phyloP scores from a whole-genome alignment of 768 basidiomycete species.

The Dictyophora rubrovolvata region DNA sequence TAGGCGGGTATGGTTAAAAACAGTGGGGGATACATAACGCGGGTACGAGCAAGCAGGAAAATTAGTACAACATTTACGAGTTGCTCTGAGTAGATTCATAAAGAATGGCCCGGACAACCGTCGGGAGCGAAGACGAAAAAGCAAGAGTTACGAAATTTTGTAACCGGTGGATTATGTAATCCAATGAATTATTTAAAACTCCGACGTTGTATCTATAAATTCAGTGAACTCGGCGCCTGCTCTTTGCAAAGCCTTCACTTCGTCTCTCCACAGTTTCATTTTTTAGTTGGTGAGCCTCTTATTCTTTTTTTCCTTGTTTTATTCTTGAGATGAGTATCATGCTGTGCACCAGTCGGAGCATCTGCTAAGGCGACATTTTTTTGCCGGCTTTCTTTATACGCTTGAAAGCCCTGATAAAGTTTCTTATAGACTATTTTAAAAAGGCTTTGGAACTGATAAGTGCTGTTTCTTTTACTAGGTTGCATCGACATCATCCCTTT shows the following conservation, averaged over 20 bases:
- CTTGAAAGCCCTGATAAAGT: conserved; percentile 4
- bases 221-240: too few species aligned
- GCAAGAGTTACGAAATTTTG: conserved; percentile 5
- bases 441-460: too few species aligned
- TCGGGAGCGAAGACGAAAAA: conserved; percentile 2
- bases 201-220: not conserved
- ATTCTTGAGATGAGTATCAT: conserved; percentile 1
- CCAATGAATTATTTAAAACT: not conserved
- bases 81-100: conserved; percentile 5
- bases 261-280: not conserved
- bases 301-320: not conserved
- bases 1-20: not conserved
- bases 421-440: not conserved
- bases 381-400: conserved; percentile 6
- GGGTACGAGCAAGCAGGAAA: not conserved
- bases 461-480: not conserved
- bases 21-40: not conserved
- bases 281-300: not conserved
- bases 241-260: too few species aligned
- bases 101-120: not conserved
- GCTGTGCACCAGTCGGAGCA: conserved; percentile 9
- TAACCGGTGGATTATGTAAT: not conserved
- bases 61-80: not conserved
- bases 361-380: conserved; percentile 5
- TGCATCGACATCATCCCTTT: not conserved